phyloP scores from a whole-genome alignment of 1,284 basidiomycete species.

The Tilletia indica region DNA sequence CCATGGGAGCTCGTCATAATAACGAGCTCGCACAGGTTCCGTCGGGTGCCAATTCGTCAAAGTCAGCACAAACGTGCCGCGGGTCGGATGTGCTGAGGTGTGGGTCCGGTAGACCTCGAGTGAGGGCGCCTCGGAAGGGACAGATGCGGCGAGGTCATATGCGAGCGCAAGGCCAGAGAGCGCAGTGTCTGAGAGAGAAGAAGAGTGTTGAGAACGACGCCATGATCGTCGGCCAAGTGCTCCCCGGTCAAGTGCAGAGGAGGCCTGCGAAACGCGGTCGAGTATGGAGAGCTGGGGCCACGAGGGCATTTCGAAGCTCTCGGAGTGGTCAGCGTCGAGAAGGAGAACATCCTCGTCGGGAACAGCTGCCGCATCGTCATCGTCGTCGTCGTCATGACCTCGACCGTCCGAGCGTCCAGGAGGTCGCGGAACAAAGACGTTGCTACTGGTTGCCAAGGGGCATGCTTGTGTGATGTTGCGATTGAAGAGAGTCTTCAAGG shows the following conservation, averaged over 20 bases:
- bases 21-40: conserved; percentile 64
- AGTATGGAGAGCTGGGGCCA: conserved; percentile 3
- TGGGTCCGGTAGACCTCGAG: conserved; percentile 10
- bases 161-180: conserved; percentile 56
- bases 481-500: neutral
- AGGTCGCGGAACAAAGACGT: conserved; percentile 8
- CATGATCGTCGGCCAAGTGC: neutral
- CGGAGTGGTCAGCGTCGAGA: neutral
- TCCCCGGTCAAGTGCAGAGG: too few species aligned
- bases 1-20: conserved; percentile 91
- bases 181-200: conserved; percentile 58
- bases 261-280: neutral
- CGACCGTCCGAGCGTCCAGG: neutral
- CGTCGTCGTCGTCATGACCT: conserved; percentile 19
- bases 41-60: conserved; percentile 66
- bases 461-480: conserved; percentile 11
- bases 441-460: conserved; percentile 13
- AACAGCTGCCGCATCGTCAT: conserved; percentile 7
- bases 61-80: conserved; percentile 66
- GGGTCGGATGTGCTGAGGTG: conserved; percentile 8
- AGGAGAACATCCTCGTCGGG: conserved; percentile 7
- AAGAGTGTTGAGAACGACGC: conserved; percentile 62
- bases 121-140: neutral
- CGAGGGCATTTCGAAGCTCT: neutral
- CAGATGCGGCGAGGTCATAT: conserved; percentile 57